Conservation (phyloP, 1,284 basidiomycete genomes). For the Pholiota adiposa region DNA sequence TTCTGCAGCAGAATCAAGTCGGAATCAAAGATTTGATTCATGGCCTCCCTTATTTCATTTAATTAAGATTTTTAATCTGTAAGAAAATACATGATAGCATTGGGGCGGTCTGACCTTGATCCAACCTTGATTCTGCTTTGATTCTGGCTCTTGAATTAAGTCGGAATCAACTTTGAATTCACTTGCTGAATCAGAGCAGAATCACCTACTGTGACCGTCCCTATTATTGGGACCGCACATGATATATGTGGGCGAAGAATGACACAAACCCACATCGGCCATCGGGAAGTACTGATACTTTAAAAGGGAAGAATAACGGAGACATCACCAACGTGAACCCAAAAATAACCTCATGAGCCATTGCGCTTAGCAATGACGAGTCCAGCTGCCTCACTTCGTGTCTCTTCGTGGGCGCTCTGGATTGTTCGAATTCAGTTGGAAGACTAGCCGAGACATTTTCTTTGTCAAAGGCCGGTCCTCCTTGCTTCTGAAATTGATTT, state of each 20-base stretch:
- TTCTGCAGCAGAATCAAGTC: no score
- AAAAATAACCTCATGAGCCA: constrained; percentile 6
- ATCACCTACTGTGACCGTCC: no score
- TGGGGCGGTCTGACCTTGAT: no score
- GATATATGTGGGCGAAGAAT: not conserved
- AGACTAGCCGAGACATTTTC: not conserved
- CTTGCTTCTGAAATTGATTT: not conserved
- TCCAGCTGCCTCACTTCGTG: not conserved
- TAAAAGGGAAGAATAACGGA: constrained; percentile 1
- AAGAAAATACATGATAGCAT: no score
- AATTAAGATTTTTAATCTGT: no score
- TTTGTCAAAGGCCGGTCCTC: constrained; percentile 11
- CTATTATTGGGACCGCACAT: no score
- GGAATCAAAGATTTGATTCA: no score
- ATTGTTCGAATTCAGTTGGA: not conserved
- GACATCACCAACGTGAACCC: not conserved
- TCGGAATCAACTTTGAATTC: no score
- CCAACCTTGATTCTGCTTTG: no score
- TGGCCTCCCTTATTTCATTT: no score
- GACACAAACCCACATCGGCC: constrained; percentile 6
- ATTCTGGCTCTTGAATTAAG: no score
- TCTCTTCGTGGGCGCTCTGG: not conserved
- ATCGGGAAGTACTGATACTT: constrained; percentile 1
- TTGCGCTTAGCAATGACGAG: not conserved
- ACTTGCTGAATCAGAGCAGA: no score